Base-by-base conservation (phyloP, 2,329 filamentous ascomycete genomes). In the Aureobasidium sp. region DNA sequence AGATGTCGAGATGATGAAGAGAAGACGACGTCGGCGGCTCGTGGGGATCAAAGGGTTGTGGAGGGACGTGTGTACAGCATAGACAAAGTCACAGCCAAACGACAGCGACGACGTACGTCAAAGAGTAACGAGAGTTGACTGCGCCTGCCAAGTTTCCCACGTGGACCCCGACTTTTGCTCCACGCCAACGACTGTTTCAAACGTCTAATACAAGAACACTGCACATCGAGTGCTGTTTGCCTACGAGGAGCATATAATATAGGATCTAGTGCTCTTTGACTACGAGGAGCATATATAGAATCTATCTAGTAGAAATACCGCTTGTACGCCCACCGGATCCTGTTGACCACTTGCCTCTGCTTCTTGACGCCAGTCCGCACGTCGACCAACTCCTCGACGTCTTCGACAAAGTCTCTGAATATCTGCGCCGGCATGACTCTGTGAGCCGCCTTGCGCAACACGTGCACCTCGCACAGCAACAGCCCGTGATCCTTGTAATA, bases 401-500 rank as follows among this genome's bases (percentile, higher is more conserved):
- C 93, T 67, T 95, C 87, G 53, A 90, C 70, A 63, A 98, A 96
- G 62, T 96, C 90, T 61, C 84, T 82, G 63, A 85, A 83, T 11
- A 94, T 79, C 38, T 87, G 80, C 1, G 79, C 76, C 0, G 89
- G 89, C 60, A 97, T 79, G 35, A 90, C 71, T 19, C 72, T 75
- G 48, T 75, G 74, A 2, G 85, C 85, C 39, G 86, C 78, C 61
- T 80, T 80, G 40, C 90, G 81, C 49, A 98, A 74, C 25, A 90
- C 78, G 62, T 97, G 90, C 3, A 91, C 85, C 67, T 98, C 91
- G 66, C 89, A 95, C 4, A 98, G 76, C 37, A 98, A 73, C 55
- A 96, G 73, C 1, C 93, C 93, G 62, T 95, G 89, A 61, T 97
- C 90, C 69, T 91, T 94, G 74, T 95, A 96, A 1, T 85, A 85